Evolutionary conservation across 495 filamentous ascomycete species (phyloP), one percentile per base, ranked within the genome.

Genomic region (Penicillium steckii): DNA sequence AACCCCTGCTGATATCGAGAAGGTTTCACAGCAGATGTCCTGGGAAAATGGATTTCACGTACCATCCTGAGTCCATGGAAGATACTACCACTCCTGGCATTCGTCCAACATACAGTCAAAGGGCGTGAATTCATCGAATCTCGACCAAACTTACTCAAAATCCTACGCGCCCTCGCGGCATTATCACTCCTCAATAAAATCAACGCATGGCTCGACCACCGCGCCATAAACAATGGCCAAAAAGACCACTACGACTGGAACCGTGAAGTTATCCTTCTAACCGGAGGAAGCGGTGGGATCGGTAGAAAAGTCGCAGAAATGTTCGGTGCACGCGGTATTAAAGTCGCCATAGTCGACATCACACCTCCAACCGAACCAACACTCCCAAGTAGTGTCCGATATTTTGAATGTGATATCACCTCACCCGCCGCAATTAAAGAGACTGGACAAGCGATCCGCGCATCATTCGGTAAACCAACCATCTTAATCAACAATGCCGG

Each of bases 401-500:
- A 75, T 72, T 84, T 80, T 75, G 72, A 82, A 41, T 86, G 82
- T 71, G 83, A 89, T 59, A 78, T 89, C 57, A 81, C 84, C 35
- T 80, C 75, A 1, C 64, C 77, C 6, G 44, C 63, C 4, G 70
- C 66, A 10, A 72, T 89, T 56, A 59, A 76, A 5, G 55, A 66
- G 6, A 73, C 70, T 7, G 83, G 79, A 1, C 32, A 57, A 13
- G 38, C 71, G 23, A 77, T 89, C 67, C 79, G 80, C 44, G 61
- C 64, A 17, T 65, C 75, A 4, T 68, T 87, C 50, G 87, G 87
- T 53, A 53, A 76, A 5, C 88, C 88, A 0, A 89, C 85, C 1
- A 71, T 90, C 51, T 70, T 91, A 0, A 85, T 91, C 70, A 88
- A 89, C 74, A 91, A 90, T 62, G 87, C 87, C 1, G 87, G 86